Evolutionary conservation across 768 basidiomycete genomes (phyloP).

Genomic region (Psilocybe cyanescens): DNA sequence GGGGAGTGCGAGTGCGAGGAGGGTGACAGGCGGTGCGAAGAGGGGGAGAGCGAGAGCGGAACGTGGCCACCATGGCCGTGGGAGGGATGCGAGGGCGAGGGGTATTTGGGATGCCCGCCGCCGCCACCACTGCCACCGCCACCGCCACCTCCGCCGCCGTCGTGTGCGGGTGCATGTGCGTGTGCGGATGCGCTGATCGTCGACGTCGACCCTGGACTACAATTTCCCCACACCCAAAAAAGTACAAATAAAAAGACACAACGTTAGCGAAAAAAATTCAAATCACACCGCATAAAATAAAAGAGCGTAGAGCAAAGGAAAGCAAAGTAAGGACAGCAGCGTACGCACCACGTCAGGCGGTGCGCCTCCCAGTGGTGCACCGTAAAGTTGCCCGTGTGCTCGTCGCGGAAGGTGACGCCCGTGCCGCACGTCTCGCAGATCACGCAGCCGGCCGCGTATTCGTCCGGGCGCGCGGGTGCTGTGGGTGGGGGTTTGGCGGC

Average conservation of each 20-base stretch:
- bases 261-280: no score
- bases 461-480: constrained; percentile 27
- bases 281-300: no score
- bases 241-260: no score
- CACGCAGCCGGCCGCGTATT: constrained; percentile 70
- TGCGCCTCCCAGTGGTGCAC: constrained; percentile 74
- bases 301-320: not conserved
- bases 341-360: constrained; percentile 53
- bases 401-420: constrained; percentile 70
- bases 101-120: no score
- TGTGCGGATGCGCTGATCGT: no score
- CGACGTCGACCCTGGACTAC: no score
- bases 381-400: constrained; percentile 63
- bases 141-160: no score
- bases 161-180: no score
- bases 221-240: no score
- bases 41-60: not conserved
- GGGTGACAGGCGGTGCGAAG: no score
- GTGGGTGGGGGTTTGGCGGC: no score
- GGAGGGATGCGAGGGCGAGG: not conserved
- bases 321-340: not conserved
- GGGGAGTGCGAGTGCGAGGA: not conserved
- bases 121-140: no score
- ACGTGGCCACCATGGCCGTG: not conserved
- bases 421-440: constrained; percentile 67